Conservation (phyloP, 2,329 filamentous ascomycete genomes). For the Calonectria hongkongensis region DNA sequence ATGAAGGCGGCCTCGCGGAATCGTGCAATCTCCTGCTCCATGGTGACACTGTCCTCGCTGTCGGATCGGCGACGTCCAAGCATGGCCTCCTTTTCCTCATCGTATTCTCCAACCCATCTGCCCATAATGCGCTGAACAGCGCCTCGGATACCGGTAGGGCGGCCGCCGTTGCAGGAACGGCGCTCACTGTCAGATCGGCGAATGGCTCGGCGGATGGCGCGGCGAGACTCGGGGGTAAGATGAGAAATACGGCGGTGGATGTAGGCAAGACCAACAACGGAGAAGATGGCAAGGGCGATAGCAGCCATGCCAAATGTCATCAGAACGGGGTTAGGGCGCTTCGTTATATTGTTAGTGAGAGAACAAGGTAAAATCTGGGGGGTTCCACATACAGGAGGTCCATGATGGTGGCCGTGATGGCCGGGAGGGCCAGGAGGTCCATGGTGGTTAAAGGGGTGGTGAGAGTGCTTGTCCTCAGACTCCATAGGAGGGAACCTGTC, state of each 20-base stretch:
- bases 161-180: conserved; percentile 50
- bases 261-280: conserved; percentile 50
- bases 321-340: conserved; percentile 44
- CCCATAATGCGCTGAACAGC: conserved; percentile 58
- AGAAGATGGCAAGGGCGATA: conserved; percentile 53
- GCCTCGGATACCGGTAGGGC: conserved; percentile 52
- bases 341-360: conserved; percentile 36
- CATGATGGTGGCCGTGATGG: conserved; percentile 38
- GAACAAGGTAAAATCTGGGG: not conserved
- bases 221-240: conserved; percentile 47
- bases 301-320: conserved; percentile 52
- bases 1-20: conserved; percentile 68
- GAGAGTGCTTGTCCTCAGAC: conserved; percentile 46
- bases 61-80: conserved; percentile 39
- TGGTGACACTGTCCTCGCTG: conserved; percentile 56
- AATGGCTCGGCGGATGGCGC: conserved; percentile 51
- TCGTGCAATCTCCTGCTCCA: conserved; percentile 70
- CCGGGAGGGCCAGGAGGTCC: conserved; percentile 46
- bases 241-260: conserved; percentile 49
- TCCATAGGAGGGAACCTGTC: conserved; percentile 47
- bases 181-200: conserved; percentile 54
- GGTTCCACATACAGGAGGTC: conserved; percentile 44
- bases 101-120: conserved; percentile 51
- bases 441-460: conserved; percentile 40
- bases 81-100: conserved; percentile 52